Evolutionary conservation across 352 stramenopile species (phyloP).

Genomic region (Phytophthora tentaculata): DNA sequence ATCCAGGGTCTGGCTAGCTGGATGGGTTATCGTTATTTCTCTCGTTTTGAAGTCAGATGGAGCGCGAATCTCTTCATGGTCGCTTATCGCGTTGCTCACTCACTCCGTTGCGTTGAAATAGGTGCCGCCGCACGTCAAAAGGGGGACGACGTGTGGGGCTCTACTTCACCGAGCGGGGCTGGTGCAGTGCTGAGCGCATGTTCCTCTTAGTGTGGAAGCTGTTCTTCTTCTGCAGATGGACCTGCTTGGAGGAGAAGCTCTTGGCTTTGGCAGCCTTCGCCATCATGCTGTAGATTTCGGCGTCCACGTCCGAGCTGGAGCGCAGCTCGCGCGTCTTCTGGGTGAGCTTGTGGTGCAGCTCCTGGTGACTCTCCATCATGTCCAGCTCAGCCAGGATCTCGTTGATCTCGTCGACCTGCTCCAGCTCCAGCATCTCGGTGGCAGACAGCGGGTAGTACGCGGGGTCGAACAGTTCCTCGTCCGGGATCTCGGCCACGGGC

Average conservation of each 20-base stretch:
- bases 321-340: conserved; percentile 67
- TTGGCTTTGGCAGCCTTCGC: conserved; percentile 58
- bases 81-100: conserved; percentile 29
- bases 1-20: conserved; percentile 18
- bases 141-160: conserved; percentile 16
- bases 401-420: conserved; percentile 84
- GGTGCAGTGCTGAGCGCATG: conserved; percentile 59
- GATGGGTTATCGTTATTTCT: conserved; percentile 32
- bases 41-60: conserved; percentile 29
- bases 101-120: conserved; percentile 39
- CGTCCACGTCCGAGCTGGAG: conserved; percentile 59
- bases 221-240: conserved; percentile 42
- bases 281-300: conserved; percentile 64
- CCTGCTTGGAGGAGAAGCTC: conserved; percentile 40
- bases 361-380: conserved; percentile 79
- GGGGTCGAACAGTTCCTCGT: conserved; percentile 82
- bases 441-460: conserved; percentile 63
- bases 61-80: conserved; percentile 33
- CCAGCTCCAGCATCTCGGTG: conserved; percentile 69
- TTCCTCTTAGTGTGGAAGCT: conserved; percentile 55
- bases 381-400: conserved; percentile 80
- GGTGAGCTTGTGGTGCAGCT: conserved; percentile 63
- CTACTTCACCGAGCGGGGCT: conserved; percentile 79
- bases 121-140: conserved; percentile 36
- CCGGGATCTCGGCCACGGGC: conserved; percentile 58